phyloP scores from a whole-genome alignment of 495 filamentous ascomycete genomes.

The Cudoniella acicularis region DNA sequence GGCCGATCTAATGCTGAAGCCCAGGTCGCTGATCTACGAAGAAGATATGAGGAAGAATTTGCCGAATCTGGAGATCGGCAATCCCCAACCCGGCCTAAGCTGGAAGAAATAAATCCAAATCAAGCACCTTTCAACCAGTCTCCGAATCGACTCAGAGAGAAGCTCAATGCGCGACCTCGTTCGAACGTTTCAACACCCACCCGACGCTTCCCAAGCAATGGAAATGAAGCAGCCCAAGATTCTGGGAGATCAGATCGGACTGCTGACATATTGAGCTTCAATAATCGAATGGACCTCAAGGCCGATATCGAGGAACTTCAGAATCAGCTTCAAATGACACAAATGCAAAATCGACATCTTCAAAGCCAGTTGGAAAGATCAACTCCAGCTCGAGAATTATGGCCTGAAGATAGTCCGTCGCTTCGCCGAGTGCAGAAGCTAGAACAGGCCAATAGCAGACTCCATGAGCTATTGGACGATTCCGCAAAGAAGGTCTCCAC shows the following conservation, averaged over 20 bases:
- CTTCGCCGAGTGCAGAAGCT: constrained; percentile 81
- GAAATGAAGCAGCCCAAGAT: constrained; percentile 56
- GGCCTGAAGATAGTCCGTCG: constrained; percentile 81
- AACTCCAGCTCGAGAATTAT: constrained; percentile 53
- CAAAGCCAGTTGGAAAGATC: constrained; percentile 78
- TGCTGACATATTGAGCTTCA: constrained; percentile 83
- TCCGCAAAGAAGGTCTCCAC: constrained; percentile 90
- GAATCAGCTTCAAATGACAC: constrained; percentile 89
- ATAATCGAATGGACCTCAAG: constrained; percentile 86
- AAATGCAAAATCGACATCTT: constrained; percentile 95
- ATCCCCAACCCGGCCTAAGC: constrained; percentile 59
- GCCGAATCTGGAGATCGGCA: constrained; percentile 68
- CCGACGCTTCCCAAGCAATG: constrained; percentile 63
- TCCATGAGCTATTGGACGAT: constrained; percentile 94
- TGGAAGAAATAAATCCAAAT: constrained; percentile 84
- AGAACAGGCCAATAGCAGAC: constrained; percentile 84
- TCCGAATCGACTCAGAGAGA: constrained; percentile 69
- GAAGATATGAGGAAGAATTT: constrained; percentile 66
- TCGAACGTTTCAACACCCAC: constrained; percentile 75
- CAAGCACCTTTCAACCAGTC: constrained; percentile 73
- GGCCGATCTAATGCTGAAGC: constrained; percentile 78
- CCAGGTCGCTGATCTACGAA: constrained; percentile 75
- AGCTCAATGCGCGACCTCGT: constrained; percentile 67
- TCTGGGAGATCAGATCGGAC: constrained; percentile 86
- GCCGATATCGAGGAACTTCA: constrained; percentile 89